These are phyloP conservation scores for Scenedesmus sp. DNA, from an alignment of 163 green algal species.

Conservation along the genomic window DNA sequence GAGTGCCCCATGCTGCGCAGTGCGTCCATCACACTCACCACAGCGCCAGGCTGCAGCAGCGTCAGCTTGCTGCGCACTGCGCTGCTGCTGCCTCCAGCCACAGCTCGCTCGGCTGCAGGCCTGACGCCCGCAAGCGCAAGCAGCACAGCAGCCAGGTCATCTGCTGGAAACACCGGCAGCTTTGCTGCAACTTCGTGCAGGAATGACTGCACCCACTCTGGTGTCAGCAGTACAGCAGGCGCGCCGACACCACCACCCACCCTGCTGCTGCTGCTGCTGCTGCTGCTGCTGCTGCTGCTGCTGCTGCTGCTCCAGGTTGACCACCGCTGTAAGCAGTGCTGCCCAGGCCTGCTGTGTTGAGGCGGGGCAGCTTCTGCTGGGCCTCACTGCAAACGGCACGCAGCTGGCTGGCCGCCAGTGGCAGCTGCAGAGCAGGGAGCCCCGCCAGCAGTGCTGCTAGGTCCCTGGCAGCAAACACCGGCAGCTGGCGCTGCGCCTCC, in stretches of 20 bases:
- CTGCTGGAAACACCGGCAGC: slow-evolving; percentile 45
- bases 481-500: slow-evolving; percentile 31
- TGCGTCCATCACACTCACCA: neutral
- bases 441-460: slow-evolving; percentile 46
- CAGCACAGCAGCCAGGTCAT: slow-evolving; percentile 39
- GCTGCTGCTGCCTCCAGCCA: slow-evolving; percentile 34
- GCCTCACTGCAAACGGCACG: neutral
- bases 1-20: neutral
- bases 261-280: too few relatives aligned
- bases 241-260: neutral
- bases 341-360: slow-evolving; percentile 46
- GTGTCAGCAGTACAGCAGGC: slow-evolving; percentile 6
- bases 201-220: neutral
- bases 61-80: slow-evolving; percentile 39
- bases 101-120: neutral
- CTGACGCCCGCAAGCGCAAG: neutral
- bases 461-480: slow-evolving; percentile 31
- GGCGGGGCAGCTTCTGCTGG: slow-evolving; percentile 36
- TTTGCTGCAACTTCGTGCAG: slow-evolving; percentile 22
- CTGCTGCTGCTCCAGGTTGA: slow-evolving; percentile 6
- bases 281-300: slow-evolving; percentile 27
- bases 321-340: neutral
- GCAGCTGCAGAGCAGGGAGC: slow-evolving; percentile 26
- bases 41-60: neutral
- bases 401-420: neutral